phyloP scores from a whole-genome alignment of 2,329 filamentous ascomycete species.

The Venturiaceae sp. region DNA sequence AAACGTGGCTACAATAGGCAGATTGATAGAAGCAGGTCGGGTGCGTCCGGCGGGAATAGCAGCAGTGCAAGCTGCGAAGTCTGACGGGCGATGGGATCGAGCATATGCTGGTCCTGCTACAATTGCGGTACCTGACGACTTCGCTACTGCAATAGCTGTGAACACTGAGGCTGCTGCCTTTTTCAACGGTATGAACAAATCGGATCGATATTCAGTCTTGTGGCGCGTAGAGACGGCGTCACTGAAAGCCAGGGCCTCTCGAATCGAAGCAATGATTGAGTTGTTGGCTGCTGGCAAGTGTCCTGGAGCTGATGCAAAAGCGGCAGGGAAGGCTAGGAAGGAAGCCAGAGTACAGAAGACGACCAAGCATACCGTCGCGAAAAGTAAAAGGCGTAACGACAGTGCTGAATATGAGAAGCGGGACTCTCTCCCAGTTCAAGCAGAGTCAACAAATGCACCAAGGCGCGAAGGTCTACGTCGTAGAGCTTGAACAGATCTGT shows the following conservation, averaged over 20 bases:
- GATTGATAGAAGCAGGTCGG: constrained; percentile 33
- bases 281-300: not conserved
- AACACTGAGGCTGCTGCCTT: constrained; percentile 25
- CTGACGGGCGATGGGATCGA: constrained; percentile 48
- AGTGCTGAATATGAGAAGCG: not conserved
- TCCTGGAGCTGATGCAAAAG: not conserved
- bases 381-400: not conserved
- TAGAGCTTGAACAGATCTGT: not conserved
- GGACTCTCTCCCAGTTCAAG: not conserved
- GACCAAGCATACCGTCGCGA: not conserved
- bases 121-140: constrained; percentile 39
- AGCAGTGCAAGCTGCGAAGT: constrained; percentile 45
- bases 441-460: not conserved
- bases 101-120: constrained; percentile 44
- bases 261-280: not conserved
- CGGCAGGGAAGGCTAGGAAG: not conserved
- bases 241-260: constrained; percentile 14
- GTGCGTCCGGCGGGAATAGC: constrained; percentile 40
- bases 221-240: constrained; percentile 34
- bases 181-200: constrained; percentile 35
- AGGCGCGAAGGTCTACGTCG: not conserved
- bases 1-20: constrained; percentile 44
- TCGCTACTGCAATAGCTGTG: constrained; percentile 32
- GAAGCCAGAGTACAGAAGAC: not conserved
- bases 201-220: constrained; percentile 37